A percentile compares a stretch with the other conserved stretches of the same genome.
Evolutionary conservation across 306 rosid species (phyloP).

Genomic region (Prinsepia uniflora): DNA sequence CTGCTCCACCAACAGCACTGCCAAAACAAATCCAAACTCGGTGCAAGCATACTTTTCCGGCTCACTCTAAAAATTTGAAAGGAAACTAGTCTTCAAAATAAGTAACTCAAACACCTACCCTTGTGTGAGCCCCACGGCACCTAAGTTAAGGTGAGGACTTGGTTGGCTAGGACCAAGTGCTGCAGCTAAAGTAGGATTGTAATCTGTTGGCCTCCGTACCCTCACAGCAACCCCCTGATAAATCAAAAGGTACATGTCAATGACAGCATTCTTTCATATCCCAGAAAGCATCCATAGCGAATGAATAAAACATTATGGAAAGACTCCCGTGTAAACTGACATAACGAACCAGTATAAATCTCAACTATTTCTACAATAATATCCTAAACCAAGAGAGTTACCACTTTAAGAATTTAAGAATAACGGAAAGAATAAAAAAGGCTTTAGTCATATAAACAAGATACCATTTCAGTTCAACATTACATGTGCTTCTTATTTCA

Average conservation of each 20-base stretch:
- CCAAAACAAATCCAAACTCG: slow-evolving; percentile 28
- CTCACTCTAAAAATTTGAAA: neutral
- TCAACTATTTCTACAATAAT: neutral
- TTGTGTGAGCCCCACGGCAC: slow-evolving; percentile 64
- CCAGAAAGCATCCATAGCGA: neutral
- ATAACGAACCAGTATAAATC: neutral
- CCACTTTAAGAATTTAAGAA: neutral
- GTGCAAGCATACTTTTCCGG: slow-evolving; percentile 18
- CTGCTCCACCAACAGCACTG: slow-evolving; percentile 60
- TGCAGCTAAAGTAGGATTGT: slow-evolving; percentile 77
- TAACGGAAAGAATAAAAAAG: neutral
- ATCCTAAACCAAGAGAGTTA: neutral
- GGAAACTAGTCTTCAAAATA: neutral
- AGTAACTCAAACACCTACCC: slow-evolving; percentile 37
- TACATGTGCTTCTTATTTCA: neutral
- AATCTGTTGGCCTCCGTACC: slow-evolving; percentile 84
- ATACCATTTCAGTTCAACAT: neutral
- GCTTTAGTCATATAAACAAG: neutral
- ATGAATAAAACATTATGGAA: neutral
- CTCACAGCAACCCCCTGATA: slow-evolving; percentile 76
- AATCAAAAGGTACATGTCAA: slow-evolving; percentile 25
- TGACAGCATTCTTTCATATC: neutral
- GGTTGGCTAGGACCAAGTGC: slow-evolving; percentile 80
- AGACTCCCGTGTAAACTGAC: neutral
- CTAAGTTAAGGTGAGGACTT: slow-evolving; percentile 64